Evolutionary conservation across 305 asterid genomes (phyloP), one percentile per base, ranked within the genome.

Genomic region (Fraxinus platypoda): DNA sequence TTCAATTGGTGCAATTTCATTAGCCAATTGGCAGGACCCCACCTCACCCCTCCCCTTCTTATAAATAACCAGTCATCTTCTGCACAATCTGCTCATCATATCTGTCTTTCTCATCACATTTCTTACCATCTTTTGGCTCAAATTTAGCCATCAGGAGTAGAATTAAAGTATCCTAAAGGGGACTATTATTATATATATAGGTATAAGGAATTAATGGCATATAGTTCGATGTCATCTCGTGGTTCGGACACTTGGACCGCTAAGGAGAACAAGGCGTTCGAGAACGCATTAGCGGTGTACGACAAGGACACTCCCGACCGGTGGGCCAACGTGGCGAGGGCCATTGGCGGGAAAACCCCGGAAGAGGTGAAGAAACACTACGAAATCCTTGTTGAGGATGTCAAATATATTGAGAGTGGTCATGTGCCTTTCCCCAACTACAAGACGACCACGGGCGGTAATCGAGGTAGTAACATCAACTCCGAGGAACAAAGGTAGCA

Each of bases 241-340:
- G 85, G 85, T 30, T 82, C 91, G 3, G 70, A 88, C 6, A 83
- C 84, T 2, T 95, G 99, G 99, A 91, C 92, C 0, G 91, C 90
- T 7, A 83, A 83, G 23, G 95, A 95, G 75, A 95, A 95, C 97
- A 94, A 95, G 82, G 97, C 97, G 49, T 95, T 95, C 35, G 99
- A 95, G 85, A 89, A 79, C 89, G 99, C 99, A 0, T 66, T 95
- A 80, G 98, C 98, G 0, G 90, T 92, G 38, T 94, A 83, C 49
- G 98, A 95, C 86, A 81, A 87, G 81, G 97, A 93, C 87, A 91
- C 97, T 0, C 97, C 99, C 0, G 95, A 95, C 86, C 94, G 99
- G 12, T 95, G 98, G 98, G 85, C 75, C 52, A 94, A 95, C 7
- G 95, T 95, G 28, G 99, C 99, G 3, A 88, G 89, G 78, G 95